Evolutionary conservation across 106 monocot genomes (phyloP), one percentile per base, ranked within the genome.

Genomic region (Dendrobium nobile): DNA sequence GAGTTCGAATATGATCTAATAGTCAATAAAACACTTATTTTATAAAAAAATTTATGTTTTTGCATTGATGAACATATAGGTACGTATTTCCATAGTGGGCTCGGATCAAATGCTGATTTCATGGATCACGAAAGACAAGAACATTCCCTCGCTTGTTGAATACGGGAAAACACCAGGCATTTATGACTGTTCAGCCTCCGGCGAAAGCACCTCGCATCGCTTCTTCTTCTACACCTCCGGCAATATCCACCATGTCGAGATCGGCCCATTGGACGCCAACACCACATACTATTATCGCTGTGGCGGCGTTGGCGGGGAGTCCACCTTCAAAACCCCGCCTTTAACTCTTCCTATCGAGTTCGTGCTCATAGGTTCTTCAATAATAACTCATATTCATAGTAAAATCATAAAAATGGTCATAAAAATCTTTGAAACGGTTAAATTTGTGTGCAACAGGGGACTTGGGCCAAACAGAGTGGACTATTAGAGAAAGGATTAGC

Each of bases 391-490:
- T 37, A 37, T 37, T 37, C 37, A 37, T 37, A 37, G 3, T 37
- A 0, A 37, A 37, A 37, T 37, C 37, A 37, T 37, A n/a, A n/a
- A 54, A 54, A 54, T 16, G 0, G 17, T 9, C 1, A 54, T 54
- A 54, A 16, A 13, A 54, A 54, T 7, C 17, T 54, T 54, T 54
- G 0, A 22, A 65, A n/a, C 64, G 6, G 24, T 4, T 22, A 65
- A 26, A 65, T 0, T 65, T 20, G 9, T 7, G 24, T 65, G 64
- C 64, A 65, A 9, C 77, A 92, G 95, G 93, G 5, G 96, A 96
- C 47, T 79, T 93, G 3, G 96, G 96, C 3, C 96, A 96, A 58
- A 96, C 96, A 1, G 93, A 90, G 27, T 96, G 96, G 96, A 96
- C 96, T 31, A 31, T 31, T 31, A 31, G 28, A 28, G 28, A 28